A percentile compares a stretch with the other conserved stretches of the same genome.
phyloP scores from a whole-genome alignment of 139 green algal species.

The Gonium pectorale region DNA sequence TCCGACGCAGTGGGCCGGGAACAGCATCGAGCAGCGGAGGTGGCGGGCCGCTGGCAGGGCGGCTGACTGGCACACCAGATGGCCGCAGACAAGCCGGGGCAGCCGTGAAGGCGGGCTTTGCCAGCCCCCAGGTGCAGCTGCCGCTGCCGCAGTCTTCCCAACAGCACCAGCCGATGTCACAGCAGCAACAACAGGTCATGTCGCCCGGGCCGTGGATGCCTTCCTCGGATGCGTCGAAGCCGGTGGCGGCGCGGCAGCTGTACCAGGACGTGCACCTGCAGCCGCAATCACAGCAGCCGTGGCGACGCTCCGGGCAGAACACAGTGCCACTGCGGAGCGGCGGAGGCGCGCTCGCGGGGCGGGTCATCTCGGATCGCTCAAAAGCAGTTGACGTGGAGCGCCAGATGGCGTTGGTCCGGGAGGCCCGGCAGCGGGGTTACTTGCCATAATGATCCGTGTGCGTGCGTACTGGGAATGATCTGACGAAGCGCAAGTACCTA shows the following conservation, averaged over 20 bases:
- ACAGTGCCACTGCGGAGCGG: background rate
- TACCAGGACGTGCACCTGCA: background rate
- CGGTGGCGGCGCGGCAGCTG: background rate
- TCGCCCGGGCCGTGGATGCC: background rate
- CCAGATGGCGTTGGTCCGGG: background rate
- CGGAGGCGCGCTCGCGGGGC: background rate
- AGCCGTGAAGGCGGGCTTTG: background rate
- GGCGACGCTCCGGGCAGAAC: background rate
- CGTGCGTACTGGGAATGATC: no score
- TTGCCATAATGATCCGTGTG: conserved; percentile 5
- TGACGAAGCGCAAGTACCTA: no score
- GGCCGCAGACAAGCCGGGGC: background rate
- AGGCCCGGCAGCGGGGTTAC: background rate
- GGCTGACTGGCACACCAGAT: background rate
- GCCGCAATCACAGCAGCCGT: background rate
- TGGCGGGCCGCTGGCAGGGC: background rate
- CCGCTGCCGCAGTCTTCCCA: no score
- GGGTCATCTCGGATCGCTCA: background rate
- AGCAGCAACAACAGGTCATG: background rate
- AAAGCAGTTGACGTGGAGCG: no score
- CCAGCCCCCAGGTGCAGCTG: no score
- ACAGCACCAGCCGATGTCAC: no score
- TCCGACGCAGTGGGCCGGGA: background rate
- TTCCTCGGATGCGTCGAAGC: background rate
- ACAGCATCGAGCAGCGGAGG: no score